A percentile compares a stretch with the other conserved stretches of the same genome.
Conservation (phyloP, 2,329 filamentous ascomycete species). For the Fusarium sp. region DNA sequence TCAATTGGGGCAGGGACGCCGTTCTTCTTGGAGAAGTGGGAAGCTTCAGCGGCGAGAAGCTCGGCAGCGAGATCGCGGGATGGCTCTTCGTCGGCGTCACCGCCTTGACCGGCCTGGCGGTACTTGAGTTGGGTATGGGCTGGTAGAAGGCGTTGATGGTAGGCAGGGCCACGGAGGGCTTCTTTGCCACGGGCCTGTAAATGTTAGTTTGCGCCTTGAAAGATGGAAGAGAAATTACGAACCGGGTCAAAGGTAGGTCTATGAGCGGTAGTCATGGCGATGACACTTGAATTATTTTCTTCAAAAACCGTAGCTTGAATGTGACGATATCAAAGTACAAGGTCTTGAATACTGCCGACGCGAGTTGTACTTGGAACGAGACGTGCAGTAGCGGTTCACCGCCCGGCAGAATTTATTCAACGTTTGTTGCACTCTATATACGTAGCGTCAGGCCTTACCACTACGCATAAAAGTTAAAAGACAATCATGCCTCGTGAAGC, state of each 20-base stretch:
- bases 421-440: conserved; percentile 24
- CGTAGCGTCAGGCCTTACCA: conserved; percentile 8
- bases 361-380: conserved; percentile 16
- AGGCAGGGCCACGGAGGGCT: conserved; percentile 88
- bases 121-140: conserved; percentile 94
- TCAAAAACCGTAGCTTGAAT: conserved; percentile 3
- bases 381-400: conserved; percentile 47
- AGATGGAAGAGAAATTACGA: conserved; percentile 45
- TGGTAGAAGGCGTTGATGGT: conserved; percentile 94
- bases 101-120: conserved; percentile 86
- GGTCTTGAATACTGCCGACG: conserved; percentile 2
- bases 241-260: conserved; percentile 97
- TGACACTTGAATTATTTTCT: background rate
- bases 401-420: conserved; percentile 59
- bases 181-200: conserved; percentile 88
- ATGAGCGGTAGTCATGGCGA: conserved; percentile 71
- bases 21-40: conserved; percentile 86
- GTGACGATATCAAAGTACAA: background rate
- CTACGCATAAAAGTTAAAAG: conserved; percentile 20
- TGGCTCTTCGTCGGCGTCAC: conserved; percentile 74
- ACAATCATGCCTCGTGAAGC: conserved; percentile 86
- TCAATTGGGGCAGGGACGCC: conserved; percentile 57
- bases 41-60: conserved; percentile 86
- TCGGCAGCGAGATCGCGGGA: conserved; percentile 86
- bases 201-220: conserved; percentile 38